Evolutionary conservation across 2,329 filamentous ascomycete species (phyloP), one percentile per base, ranked within the genome.

Genomic region (Sarocladium brachiariae): DNA sequence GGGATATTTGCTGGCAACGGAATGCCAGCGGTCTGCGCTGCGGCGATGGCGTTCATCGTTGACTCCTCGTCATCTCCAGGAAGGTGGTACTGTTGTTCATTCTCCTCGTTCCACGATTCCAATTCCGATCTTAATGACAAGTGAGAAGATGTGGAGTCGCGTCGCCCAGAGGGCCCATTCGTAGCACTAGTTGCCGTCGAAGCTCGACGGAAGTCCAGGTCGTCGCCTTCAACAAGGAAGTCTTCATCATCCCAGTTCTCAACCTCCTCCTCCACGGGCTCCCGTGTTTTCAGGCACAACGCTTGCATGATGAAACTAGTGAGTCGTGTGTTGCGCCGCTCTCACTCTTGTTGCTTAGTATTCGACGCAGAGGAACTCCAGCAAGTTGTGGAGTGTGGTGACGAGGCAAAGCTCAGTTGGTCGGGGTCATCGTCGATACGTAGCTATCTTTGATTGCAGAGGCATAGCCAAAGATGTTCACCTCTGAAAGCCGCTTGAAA

Each of bases 1-100:
- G 92, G 90, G 27, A 97, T 83, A 63, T 91, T 91, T 49, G 81
- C 75, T 24, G 93, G 93, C 51, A 97, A 81, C 6, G 93, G 92
- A 56, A 99, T 96, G 58, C 93, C 93, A 23, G 90, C 91, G 64
- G 83, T 84, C 61, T 89, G 87, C 30, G 91, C 92, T 6, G 89
- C 87, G 21, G 87, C 81, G 60, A 99, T 92, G 53, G 93, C 91
- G 63, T 95, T 87, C 58, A 84, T 72, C 9, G 87, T 95, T 1
- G 89, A 89, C 55, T 81, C 78, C 60, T 95, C 88, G 64, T 96
- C 91, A 63, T 93, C 87, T 46, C 85, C 87, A 2, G 89, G 84
- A 25, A 97, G 72, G 58, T 92, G 80, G 19, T 97, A 79, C 59
- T 96, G 89, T 74, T 84, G 90, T 67, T 96, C 89, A 61, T 96